Evolutionary conservation across 2,329 filamentous ascomycete species (phyloP).

Genomic region (Aspergillus neotritici): DNA sequence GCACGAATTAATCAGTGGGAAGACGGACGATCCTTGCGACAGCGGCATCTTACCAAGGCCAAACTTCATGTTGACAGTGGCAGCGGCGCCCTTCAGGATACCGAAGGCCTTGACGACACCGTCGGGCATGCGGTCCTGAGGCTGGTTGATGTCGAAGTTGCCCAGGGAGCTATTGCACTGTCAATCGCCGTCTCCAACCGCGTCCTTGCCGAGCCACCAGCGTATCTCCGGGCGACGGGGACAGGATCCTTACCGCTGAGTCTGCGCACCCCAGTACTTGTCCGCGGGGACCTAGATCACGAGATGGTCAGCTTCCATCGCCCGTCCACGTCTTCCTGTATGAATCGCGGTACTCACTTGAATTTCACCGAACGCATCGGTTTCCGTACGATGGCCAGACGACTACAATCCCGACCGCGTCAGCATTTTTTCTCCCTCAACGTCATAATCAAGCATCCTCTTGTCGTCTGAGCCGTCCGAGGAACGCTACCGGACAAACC

Average conservation of each 20-base stretch:
- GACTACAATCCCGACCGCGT: constrained; percentile 21
- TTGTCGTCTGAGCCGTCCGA: constrained; percentile 6
- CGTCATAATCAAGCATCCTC: too few relatives aligned
- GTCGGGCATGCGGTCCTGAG: constrained; percentile 95
- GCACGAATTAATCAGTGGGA: constrained; percentile 1
- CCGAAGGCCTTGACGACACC: constrained; percentile 90
- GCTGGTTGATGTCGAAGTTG: constrained; percentile 99
- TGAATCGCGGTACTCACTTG: constrained; percentile 45
- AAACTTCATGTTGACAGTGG: constrained; percentile 90
- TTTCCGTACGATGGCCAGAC: constrained; percentile 68
- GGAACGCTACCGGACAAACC: constrained; percentile 3
- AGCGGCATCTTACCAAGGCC: constrained; percentile 58
- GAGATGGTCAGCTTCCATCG: constrained; percentile 11
- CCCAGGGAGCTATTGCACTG: constrained; percentile 60
- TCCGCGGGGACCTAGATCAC: constrained; percentile 62
- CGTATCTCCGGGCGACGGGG: background rate
- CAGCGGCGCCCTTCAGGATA: constrained; percentile 93
- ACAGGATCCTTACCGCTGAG: constrained; percentile 58
- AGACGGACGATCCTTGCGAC: background rate
- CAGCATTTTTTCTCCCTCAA: too few relatives aligned
- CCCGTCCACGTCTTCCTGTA: background rate
- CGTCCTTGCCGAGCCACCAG: background rate
- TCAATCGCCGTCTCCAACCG: constrained; percentile 18
- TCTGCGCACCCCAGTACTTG: constrained; percentile 99
- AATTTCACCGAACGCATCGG: constrained; percentile 96